Conservation (phyloP, 352 stramenopile species). For the Hyaloperonospora arabidopsidis region DNA sequence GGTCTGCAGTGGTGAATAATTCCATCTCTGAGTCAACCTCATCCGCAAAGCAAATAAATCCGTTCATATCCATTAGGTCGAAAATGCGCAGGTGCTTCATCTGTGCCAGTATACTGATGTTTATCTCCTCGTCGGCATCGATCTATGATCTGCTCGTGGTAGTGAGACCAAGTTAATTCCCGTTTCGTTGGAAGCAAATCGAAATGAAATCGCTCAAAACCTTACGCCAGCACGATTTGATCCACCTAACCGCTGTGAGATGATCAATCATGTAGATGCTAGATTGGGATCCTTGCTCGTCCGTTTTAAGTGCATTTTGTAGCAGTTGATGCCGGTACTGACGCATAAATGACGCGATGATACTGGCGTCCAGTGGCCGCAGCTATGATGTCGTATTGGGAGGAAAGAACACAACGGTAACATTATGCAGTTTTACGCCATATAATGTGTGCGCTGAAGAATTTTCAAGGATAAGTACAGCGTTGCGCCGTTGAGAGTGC, state of each 20-base stretch:
- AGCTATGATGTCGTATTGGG: conserved; percentile 3
- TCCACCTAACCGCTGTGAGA: not conserved
- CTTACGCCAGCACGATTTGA: not conserved
- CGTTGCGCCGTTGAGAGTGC: not conserved
- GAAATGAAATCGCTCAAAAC: not conserved
- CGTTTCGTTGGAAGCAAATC: not conserved
- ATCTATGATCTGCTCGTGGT: not conserved
- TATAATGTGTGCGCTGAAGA: not conserved
- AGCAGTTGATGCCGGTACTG: conserved; percentile 3
- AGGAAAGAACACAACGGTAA: not conserved
- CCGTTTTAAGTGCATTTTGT: not conserved
- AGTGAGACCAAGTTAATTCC: not conserved
- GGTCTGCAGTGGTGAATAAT: not conserved
- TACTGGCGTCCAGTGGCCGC: conserved; percentile 1
- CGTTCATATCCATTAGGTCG: not conserved
- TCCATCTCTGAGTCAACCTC: not conserved
- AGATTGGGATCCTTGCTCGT: not conserved
- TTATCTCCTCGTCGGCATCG: no score
- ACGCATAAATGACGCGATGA: conserved; percentile 3
- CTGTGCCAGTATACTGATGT: not conserved
- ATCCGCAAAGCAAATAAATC: not conserved
- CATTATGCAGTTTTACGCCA: not conserved
- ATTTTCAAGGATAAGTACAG: conserved; percentile 4
- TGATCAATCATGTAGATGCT: not conserved
- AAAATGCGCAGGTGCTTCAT: not conserved